Base-by-base conservation (phyloP, 164 flowering plant genomes). In the Kalanchoe fedtschenkoi region DNA sequence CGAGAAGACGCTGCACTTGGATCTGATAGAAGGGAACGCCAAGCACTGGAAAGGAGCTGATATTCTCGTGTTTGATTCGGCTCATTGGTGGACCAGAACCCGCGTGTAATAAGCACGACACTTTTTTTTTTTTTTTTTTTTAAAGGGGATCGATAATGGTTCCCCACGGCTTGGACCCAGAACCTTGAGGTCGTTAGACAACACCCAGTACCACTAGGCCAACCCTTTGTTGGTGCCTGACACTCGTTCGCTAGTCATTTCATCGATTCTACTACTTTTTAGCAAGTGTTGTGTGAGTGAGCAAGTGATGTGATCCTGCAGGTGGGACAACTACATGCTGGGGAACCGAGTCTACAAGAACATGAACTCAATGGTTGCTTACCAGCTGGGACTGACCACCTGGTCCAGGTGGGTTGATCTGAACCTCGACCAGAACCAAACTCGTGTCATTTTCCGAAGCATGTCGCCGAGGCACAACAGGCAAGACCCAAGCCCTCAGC, bases 321-420 rank as follows among this genome's bases (percentile, higher is more conserved):
- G 96, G 72, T 86, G 95, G 97, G 96, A 91, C 64, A 80, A 66
- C 22, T 72, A 63, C 71, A 88, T 81, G 93, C 88, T 81, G 61
- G 89, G 90, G 34, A 69, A 74, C 19, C 71, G 61, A 32, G 4
- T 79, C 1, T 73, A 66, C 65, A 80, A 57, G 39, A 70, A 65
- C 39, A 68, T 91, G 77, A 85, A 91, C 34, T 93, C 87, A 24
- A 86, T 83, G 86, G 67, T 83, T 66, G 97, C 97, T 16, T 91
- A 91, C 65, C 75, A 84, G 70, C 82, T 74, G 64, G 96, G 91
- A 54, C 84, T 91, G 7, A 72, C 67, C 6, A 86, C 96, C 62
- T 91, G 96, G 97, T 89, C 97, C 28, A 88, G 74, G 58, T 91
- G 97, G 97, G 72, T 91, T 0, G 93, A 88, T 61, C 26, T 81